These are phyloP conservation scores for Aspergillus brasiliensis DNA, from an alignment of 2,329 filamentous ascomycete genomes.

Conservation along the genomic window DNA sequence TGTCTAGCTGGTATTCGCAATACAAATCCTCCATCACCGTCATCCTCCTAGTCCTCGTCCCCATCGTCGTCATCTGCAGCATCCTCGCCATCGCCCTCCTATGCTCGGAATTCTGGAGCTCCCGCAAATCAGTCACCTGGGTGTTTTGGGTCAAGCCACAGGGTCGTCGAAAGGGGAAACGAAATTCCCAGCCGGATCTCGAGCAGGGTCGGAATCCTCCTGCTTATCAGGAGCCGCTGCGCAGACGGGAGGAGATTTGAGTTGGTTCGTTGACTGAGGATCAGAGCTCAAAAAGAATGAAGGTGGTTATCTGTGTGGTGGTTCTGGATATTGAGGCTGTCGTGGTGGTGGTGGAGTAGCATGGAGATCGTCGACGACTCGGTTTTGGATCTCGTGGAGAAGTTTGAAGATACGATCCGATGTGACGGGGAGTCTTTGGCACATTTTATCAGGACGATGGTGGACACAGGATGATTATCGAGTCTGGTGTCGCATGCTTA, in stretches of 20 bases:
- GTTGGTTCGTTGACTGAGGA: too few relatives aligned
- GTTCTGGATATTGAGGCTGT: neutral
- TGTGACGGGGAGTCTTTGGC: neutral
- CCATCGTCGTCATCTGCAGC: constrained; percentile 48
- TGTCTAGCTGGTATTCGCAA: neutral
- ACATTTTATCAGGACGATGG: neutral
- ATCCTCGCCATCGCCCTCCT: constrained; percentile 42
- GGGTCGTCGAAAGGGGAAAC: constrained; percentile 13
- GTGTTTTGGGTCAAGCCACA: constrained; percentile 25
- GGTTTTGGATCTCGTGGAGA: neutral
- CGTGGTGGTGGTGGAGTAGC: neutral
- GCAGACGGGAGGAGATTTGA: neutral
- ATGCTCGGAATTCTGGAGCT: constrained; percentile 40
- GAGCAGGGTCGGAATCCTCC: neutral
- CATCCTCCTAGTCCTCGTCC: constrained; percentile 50
- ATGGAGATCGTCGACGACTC: neutral
- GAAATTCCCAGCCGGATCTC: neutral
- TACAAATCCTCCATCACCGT: constrained; percentile 44
- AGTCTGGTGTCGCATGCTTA: neutral
- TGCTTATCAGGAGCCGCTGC: neutral
- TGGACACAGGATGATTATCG: neutral
- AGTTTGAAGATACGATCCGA: neutral
- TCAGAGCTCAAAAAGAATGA: neutral
- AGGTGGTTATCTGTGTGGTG: neutral
- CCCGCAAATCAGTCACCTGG: constrained; percentile 14